phyloP scores from a whole-genome alignment of 2,329 filamentous ascomycete genomes.

The Fusarium paranaense region DNA sequence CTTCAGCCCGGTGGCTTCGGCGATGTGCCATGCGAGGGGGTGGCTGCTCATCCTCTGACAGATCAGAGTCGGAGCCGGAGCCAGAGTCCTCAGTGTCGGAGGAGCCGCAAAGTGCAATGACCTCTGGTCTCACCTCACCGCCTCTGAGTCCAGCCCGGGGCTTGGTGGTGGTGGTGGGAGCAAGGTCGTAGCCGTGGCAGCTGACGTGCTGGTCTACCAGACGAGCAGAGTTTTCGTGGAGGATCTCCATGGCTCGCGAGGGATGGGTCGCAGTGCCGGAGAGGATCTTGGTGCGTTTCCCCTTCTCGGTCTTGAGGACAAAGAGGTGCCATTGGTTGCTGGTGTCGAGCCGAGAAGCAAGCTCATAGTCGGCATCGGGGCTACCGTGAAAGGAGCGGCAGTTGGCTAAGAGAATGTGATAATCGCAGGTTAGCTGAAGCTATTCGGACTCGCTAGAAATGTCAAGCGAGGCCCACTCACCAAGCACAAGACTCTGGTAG shows the following conservation, averaged over 20 bases:
- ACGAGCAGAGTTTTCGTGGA: constrained; percentile 54
- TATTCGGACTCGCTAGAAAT: not conserved
- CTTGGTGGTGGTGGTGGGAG: constrained; percentile 24
- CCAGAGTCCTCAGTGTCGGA: constrained; percentile 35
- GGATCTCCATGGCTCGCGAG: constrained; percentile 49
- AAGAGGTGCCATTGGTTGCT: constrained; percentile 42
- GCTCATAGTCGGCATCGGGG: constrained; percentile 34
- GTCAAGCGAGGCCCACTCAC: constrained; percentile 2
- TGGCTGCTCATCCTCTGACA: constrained; percentile 21
- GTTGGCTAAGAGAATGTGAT: constrained; percentile 38
- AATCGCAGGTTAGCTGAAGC: constrained; percentile 1
- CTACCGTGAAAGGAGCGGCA: constrained; percentile 41
- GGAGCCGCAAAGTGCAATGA: constrained; percentile 35
- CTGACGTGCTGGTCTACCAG: constrained; percentile 48
- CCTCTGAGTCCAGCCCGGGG: constrained; percentile 16
- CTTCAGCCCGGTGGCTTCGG: constrained; percentile 20
- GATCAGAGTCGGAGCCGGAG: constrained; percentile 40
- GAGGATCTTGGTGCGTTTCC: constrained; percentile 46
- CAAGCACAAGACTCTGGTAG: constrained; percentile 17
- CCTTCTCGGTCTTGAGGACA: constrained; percentile 41
- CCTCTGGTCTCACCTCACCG: constrained; percentile 24
- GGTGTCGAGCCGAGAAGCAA: constrained; percentile 40
- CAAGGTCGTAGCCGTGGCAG: constrained; percentile 49
- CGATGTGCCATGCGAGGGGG: constrained; percentile 9
- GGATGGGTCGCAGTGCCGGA: constrained; percentile 47